Conservation (phyloP, 2,329 filamentous ascomycete species). For the Pleomassaria siparia region DNA sequence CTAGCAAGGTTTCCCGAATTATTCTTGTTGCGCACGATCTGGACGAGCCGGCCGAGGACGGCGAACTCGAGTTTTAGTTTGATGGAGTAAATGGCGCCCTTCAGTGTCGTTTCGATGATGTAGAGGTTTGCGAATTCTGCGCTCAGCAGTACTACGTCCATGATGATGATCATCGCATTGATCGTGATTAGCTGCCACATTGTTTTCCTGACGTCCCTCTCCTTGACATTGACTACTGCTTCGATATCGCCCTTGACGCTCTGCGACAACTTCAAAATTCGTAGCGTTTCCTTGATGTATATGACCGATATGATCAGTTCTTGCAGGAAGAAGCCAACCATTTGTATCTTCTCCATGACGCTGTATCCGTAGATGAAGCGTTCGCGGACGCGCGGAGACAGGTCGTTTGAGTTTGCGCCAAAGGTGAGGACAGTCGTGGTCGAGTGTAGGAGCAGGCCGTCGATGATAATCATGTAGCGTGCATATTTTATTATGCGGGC, state of each 20-base stretch:
- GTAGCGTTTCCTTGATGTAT: conserved; percentile 57
- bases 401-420: conserved; percentile 49
- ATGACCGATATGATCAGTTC: conserved; percentile 45
- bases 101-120: conserved; percentile 41
- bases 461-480: conserved; percentile 59
- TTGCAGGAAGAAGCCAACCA: conserved; percentile 47
- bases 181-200: conserved; percentile 40
- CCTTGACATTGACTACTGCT: conserved; percentile 34
- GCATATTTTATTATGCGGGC: conserved; percentile 52
- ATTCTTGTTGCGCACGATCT: conserved; percentile 28
- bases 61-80: conserved; percentile 60
- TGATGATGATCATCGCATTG: conserved; percentile 37
- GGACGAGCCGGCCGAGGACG: conserved; percentile 52
- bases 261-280: conserved; percentile 41
- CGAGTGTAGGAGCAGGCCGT: conserved; percentile 56
- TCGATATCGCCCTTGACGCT: conserved; percentile 26
- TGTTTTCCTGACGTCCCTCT: conserved; percentile 27
- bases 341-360: conserved; percentile 50
- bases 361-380: conserved; percentile 41
- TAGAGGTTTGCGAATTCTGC: conserved; percentile 38
- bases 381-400: conserved; percentile 18
- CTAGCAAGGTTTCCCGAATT: conserved; percentile 15
- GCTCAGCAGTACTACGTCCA: conserved; percentile 32
- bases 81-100: conserved; percentile 48
- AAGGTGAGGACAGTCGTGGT: conserved; percentile 59